Evolutionary conservation across 2,329 filamentous ascomycete genomes (phyloP).

Genomic region (Botrytis porri): DNA sequence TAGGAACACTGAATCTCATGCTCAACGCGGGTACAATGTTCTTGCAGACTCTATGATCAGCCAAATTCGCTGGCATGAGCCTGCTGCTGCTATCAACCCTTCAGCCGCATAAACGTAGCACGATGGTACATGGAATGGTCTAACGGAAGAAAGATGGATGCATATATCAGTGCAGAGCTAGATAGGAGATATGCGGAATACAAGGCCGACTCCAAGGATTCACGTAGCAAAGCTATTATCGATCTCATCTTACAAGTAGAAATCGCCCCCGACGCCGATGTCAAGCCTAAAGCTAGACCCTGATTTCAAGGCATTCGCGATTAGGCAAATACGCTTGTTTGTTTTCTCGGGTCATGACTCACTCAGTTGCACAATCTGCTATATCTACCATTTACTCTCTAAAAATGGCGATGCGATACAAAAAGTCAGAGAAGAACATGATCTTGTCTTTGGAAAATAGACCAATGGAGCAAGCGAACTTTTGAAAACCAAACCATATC

Average conservation of each 20-base stretch:
- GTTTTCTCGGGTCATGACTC: slow-evolving; percentile 33
- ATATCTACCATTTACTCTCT: slow-evolving; percentile 25
- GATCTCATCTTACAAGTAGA: slow-evolving; percentile 9
- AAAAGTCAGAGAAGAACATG: slow-evolving; percentile 27
- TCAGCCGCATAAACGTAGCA: neutral
- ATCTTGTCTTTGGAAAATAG: slow-evolving; percentile 27
- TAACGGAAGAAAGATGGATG: slow-evolving; percentile 26
- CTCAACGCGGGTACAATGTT: slow-evolving; percentile 10
- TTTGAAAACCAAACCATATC: slow-evolving; percentile 17
- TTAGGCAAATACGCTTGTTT: slow-evolving; percentile 20
- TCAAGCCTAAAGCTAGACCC: neutral
- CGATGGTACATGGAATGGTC: slow-evolving; percentile 24
- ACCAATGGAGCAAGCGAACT: slow-evolving; percentile 9
- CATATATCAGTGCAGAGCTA: slow-evolving; percentile 27
- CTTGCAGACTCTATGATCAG: slow-evolving; percentile 26
- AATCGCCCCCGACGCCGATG: neutral
- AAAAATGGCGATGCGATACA: slow-evolving; percentile 22
- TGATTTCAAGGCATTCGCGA: neutral
- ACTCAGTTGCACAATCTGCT: slow-evolving; percentile 22
- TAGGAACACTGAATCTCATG: slow-evolving; percentile 4
- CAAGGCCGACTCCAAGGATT: neutral
- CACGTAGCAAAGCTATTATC: slow-evolving; percentile 16
- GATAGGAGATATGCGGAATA: slow-evolving; percentile 25
- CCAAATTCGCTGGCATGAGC: slow-evolving; percentile 26
- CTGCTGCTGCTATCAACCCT: slow-evolving; percentile 22